phyloP scores from a whole-genome alignment of 306 rosid species.

The Gastrolobium bilobum region DNA sequence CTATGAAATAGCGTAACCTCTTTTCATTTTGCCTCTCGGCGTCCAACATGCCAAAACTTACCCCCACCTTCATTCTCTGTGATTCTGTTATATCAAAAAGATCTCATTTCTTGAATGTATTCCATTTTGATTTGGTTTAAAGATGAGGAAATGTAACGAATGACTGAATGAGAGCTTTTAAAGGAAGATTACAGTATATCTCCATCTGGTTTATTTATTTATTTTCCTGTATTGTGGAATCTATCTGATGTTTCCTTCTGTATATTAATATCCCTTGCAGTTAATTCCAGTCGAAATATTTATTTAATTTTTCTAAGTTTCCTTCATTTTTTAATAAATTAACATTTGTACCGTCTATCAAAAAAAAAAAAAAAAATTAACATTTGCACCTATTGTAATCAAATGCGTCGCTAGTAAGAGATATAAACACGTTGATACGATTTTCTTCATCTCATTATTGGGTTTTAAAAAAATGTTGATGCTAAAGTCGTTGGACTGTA shows the following conservation, averaged over 20 bases:
- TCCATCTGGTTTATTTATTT: neutral
- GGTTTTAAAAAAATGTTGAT: too few relatives aligned
- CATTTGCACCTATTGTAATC: too few relatives aligned
- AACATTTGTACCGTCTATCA: too few relatives aligned
- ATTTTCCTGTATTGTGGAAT: neutral
- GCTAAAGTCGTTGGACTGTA: too few relatives aligned
- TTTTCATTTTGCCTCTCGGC: neutral
- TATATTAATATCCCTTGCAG: neutral
- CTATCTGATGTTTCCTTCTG: neutral
- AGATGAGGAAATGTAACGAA: conserved; percentile 28
- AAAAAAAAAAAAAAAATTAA: too few relatives aligned
- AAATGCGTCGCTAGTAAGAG: too few relatives aligned
- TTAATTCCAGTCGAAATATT: neutral
- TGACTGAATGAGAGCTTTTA: conserved; percentile 15
- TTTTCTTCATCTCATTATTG: too few relatives aligned
- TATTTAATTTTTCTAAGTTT: neutral
- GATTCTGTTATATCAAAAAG: conserved; percentile 15
- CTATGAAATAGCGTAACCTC: neutral
- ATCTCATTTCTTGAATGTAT: conserved; percentile 13
- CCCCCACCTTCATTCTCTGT: neutral
- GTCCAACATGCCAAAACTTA: conserved; percentile 12
- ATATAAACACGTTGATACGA: too few relatives aligned
- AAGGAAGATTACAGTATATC: neutral
- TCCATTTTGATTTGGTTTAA: conserved; percentile 37
- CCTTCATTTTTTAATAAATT: too few relatives aligned